These are phyloP conservation scores for Colletotrichum filicis DNA, from an alignment of 2,329 filamentous ascomycete genomes.

Conservation along the genomic window DNA sequence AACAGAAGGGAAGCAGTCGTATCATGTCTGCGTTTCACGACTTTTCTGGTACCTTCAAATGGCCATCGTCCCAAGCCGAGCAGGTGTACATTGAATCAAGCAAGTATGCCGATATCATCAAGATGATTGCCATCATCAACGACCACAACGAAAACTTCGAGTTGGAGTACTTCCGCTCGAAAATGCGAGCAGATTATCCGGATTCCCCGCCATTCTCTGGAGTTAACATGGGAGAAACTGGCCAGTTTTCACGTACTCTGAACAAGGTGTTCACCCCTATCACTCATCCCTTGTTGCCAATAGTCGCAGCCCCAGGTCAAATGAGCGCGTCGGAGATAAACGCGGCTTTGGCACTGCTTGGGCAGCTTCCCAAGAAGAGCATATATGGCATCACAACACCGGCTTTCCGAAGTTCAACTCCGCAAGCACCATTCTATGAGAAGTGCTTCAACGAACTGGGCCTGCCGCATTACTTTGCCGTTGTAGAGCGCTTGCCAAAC, in stretches of 20 bases:
- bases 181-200: slow-evolving; percentile 75
- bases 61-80: slow-evolving; percentile 80
- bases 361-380: slow-evolving; percentile 81
- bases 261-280: slow-evolving; percentile 91
- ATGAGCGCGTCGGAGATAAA: slow-evolving; percentile 90
- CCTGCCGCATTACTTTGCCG: slow-evolving; percentile 84
- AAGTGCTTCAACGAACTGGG: slow-evolving; percentile 86
- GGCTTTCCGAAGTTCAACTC: slow-evolving; percentile 69
- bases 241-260: slow-evolving; percentile 83
- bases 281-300: slow-evolving; percentile 84
- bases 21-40: slow-evolving; percentile 95
- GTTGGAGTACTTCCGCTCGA: slow-evolving; percentile 87
- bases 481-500: slow-evolving; percentile 76
- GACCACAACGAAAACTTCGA: slow-evolving; percentile 90
- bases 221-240: slow-evolving; percentile 88
- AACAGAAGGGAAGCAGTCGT: slow-evolving; percentile 79
- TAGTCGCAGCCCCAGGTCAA: slow-evolving; percentile 87
- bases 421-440: slow-evolving; percentile 86
- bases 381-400: slow-evolving; percentile 84
- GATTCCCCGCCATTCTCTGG: slow-evolving; percentile 80
- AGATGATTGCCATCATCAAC: slow-evolving; percentile 88
- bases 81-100: slow-evolving; percentile 77
- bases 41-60: slow-evolving; percentile 85
- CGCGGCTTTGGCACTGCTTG: slow-evolving; percentile 79
- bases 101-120: slow-evolving; percentile 85